phyloP scores from a whole-genome alignment of 495 filamentous ascomycete species.

The Polyplosphaeria fusca region DNA sequence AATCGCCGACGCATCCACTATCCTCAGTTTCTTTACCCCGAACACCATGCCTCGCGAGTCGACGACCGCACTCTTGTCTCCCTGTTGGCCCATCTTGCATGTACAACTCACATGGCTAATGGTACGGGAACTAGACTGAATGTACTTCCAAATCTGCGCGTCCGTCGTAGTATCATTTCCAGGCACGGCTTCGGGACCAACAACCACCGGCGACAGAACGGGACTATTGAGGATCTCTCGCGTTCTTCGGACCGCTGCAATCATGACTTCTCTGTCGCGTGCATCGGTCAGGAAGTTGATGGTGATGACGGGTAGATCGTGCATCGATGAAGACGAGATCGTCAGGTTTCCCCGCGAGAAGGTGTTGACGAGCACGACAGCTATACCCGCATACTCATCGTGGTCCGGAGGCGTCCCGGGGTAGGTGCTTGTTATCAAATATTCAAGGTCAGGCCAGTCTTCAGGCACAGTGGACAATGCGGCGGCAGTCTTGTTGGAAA shows the following conservation, averaged over 20 bases:
- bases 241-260: constrained; percentile 54
- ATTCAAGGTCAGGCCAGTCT: constrained; percentile 62
- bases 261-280: constrained; percentile 53
- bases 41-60: constrained; percentile 51
- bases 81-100: constrained; percentile 50
- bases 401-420: too few species aligned
- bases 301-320: constrained; percentile 52
- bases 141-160: constrained; percentile 49
- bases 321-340: constrained; percentile 44
- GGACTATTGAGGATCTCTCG: too few species aligned
- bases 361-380: constrained; percentile 45
- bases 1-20: constrained; percentile 18
- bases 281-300: constrained; percentile 55
- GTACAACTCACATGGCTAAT: constrained; percentile 54
- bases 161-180: constrained; percentile 50
- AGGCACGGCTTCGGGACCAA: constrained; percentile 49
- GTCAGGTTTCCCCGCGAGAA: constrained; percentile 55
- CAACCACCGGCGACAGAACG: constrained; percentile 45
- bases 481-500: constrained; percentile 18
- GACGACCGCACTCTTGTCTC: constrained; percentile 53
- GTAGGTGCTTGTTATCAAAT: too few species aligned
- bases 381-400: too few species aligned
- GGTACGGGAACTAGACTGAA: constrained; percentile 42
- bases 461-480: constrained; percentile 45
- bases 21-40: constrained; percentile 44